Percentiles rank a stretch among this genome's conserved stretches.
Conservation (phyloP, 2,329 filamentous ascomycete species). For the Cytospora paraplurivora region DNA sequence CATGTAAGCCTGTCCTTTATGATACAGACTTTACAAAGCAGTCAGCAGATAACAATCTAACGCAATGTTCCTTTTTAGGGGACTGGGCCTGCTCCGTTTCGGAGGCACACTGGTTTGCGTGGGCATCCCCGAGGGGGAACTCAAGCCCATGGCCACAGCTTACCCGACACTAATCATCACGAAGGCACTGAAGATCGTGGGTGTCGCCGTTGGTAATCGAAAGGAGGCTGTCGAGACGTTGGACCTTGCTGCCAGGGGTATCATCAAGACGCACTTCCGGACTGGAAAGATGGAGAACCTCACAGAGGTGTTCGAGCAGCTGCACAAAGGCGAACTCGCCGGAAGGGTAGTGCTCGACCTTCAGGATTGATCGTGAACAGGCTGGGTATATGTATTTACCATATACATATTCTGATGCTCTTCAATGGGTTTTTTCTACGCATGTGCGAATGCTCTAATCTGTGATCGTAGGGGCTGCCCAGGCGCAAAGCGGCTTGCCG, state of each 20-base stretch:
- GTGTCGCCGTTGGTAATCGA: slow-evolving; percentile 53
- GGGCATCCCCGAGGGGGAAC: slow-evolving; percentile 51
- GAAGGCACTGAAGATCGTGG: slow-evolving; percentile 49
- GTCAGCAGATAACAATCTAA: neutral
- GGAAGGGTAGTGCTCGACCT: slow-evolving; percentile 32
- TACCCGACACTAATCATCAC: slow-evolving; percentile 45
- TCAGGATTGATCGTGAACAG: slow-evolving; percentile 2
- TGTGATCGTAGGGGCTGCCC: no score
- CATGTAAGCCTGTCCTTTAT: slow-evolving; percentile 9
- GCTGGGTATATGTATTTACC: no score
- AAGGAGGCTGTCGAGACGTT: slow-evolving; percentile 44
- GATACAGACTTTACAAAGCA: neutral
- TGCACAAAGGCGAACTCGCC: slow-evolving; percentile 30
- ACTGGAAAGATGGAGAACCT: slow-evolving; percentile 31
- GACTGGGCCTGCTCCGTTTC: slow-evolving; percentile 49
- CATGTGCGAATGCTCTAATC: no score
- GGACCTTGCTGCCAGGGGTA: slow-evolving; percentile 30
- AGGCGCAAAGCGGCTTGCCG: no score
- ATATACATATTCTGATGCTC: no score
- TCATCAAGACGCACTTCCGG: slow-evolving; percentile 32
- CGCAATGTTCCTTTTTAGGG: slow-evolving; percentile 38
- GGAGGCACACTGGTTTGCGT: slow-evolving; percentile 54
- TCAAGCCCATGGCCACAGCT: slow-evolving; percentile 47
- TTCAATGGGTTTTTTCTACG: no score
- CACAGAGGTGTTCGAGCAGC: slow-evolving; percentile 31